Evolutionary conservation across 495 filamentous ascomycete genomes (phyloP).

Genomic region (Penicillium macrosclerotiorum): DNA sequence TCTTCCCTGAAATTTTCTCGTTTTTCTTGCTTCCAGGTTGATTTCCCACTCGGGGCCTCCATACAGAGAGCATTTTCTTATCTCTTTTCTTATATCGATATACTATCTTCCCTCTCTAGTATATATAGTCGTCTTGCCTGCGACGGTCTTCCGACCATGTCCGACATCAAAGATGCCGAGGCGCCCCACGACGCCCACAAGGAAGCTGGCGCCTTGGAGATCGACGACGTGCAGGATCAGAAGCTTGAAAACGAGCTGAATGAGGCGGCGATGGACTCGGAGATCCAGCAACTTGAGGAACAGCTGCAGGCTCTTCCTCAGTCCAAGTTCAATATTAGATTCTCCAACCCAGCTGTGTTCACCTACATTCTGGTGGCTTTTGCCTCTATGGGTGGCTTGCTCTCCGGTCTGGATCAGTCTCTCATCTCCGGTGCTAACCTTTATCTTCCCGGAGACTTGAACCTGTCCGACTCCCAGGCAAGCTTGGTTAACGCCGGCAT

Average conservation of each 20-base stretch:
- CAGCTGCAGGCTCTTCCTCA: conserved; percentile 26
- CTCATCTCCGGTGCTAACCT: conserved; percentile 61
- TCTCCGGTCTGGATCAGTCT: conserved; percentile 62
- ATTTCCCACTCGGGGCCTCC: neutral
- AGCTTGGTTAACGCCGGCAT: conserved; percentile 58
- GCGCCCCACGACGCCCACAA: conserved; percentile 24
- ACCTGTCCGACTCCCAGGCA: conserved; percentile 41
- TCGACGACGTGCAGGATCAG: conserved; percentile 28
- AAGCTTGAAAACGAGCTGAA: conserved; percentile 22
- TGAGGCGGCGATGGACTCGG: conserved; percentile 39
- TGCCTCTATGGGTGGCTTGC: conserved; percentile 60
- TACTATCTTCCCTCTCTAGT: neutral
- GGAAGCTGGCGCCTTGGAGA: conserved; percentile 24
- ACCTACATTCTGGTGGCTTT: conserved; percentile 62
- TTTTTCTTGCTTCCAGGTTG: neutral
- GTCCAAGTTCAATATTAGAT: conserved; percentile 27
- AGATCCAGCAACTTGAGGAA: conserved; percentile 33
- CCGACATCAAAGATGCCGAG: conserved; percentile 33
- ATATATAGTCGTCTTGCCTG: neutral
- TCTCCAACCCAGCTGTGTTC: conserved; percentile 45
- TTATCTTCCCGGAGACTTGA: conserved; percentile 48
- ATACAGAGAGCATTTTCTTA: neutral
- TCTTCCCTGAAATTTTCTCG: neutral
- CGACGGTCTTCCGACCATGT: conserved; percentile 21
- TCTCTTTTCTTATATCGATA: neutral